Conservation (phyloP, 179 eudicot genomes). For the Amaranthus tricolor region DNA sequence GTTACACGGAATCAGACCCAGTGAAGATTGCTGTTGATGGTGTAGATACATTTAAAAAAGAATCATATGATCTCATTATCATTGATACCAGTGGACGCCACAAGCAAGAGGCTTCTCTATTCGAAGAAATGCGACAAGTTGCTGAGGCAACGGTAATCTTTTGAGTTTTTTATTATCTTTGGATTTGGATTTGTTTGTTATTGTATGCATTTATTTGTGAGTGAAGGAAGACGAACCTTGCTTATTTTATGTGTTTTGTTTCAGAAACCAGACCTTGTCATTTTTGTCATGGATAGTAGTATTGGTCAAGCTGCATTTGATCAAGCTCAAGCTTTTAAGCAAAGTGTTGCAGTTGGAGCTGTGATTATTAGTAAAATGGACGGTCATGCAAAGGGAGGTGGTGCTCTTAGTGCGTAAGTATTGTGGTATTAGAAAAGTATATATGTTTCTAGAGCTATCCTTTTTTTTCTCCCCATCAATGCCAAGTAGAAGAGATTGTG, state of each 20-base stretch:
- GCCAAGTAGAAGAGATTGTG: background rate
- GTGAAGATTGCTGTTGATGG: constrained; percentile 95
- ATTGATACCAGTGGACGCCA: constrained; percentile 99
- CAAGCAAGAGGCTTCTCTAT: constrained; percentile 94
- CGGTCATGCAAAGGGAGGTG: constrained; percentile 99
- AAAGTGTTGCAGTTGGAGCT: constrained; percentile 97
- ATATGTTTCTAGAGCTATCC: background rate
- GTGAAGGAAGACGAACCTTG: constrained; percentile 6
- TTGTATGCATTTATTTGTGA: background rate
- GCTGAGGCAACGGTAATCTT: constrained; percentile 79
- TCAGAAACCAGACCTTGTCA: constrained; percentile 96
- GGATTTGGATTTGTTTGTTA: background rate
- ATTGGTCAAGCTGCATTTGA: constrained; percentile 97
- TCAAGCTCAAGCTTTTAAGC: constrained; percentile 96
- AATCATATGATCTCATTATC: constrained; percentile 84
- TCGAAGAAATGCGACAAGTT: constrained; percentile 99
- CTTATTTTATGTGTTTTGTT: constrained; percentile 21
- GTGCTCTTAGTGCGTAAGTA: constrained; percentile 99
- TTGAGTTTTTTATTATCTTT: constrained; percentile 1
- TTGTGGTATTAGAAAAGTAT: background rate
- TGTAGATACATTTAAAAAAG: constrained; percentile 88
- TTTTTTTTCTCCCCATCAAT: background rate
- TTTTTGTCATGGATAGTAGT: constrained; percentile 98
- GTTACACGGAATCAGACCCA: constrained; percentile 94
- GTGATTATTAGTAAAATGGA: constrained; percentile 98